These are phyloP conservation scores for Lipomyces yamanashiensis DNA, from an alignment of 805 yeast species.

Conservation along the genomic window DNA sequence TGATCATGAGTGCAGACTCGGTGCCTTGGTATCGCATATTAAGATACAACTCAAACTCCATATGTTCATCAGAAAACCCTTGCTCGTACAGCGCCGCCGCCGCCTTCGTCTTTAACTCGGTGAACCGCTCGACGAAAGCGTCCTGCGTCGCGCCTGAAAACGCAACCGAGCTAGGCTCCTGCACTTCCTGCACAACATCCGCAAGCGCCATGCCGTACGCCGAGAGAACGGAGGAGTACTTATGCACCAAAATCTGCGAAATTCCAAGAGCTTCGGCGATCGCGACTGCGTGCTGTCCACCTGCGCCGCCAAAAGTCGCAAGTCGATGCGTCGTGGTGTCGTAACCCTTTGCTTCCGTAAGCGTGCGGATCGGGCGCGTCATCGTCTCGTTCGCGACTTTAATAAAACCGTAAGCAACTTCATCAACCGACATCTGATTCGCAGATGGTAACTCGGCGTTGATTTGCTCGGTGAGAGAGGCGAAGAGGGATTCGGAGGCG, in stretches of 20 bases:
- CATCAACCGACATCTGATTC: slow-evolving; percentile 56
- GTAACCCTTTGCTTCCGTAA: slow-evolving; percentile 85
- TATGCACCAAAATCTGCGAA: slow-evolving; percentile 69
- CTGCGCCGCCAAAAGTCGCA: slow-evolving; percentile 91
- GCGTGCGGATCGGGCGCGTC: slow-evolving; percentile 86
- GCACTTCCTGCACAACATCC: slow-evolving; percentile 80
- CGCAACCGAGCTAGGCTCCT: slow-evolving; percentile 65
- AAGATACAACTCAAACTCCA: slow-evolving; percentile 65
- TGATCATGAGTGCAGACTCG: slow-evolving; percentile 84
- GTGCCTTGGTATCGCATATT: slow-evolving; percentile 86
- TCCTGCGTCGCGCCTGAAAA: slow-evolving; percentile 45
- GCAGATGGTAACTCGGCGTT: slow-evolving; percentile 53
- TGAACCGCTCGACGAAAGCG: slow-evolving; percentile 53
- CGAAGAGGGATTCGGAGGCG: slow-evolving; percentile 56
- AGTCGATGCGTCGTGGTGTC: slow-evolving; percentile 66
- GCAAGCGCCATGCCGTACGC: slow-evolving; percentile 91
- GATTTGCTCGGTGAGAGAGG: slow-evolving; percentile 58
- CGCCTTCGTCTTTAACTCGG: slow-evolving; percentile 52
- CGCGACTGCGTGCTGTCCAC: slow-evolving; percentile 86
- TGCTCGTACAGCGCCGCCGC: slow-evolving; percentile 53
- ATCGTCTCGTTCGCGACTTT: slow-evolving; percentile 84
- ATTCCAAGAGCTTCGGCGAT: slow-evolving; percentile 77
- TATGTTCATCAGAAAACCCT: slow-evolving; percentile 54
- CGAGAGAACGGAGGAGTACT: slow-evolving; percentile 80
- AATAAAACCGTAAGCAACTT: slow-evolving; percentile 79